phyloP scores from a whole-genome alignment of 2,329 filamentous ascomycete genomes.

The Pseudocercospora ulei region DNA sequence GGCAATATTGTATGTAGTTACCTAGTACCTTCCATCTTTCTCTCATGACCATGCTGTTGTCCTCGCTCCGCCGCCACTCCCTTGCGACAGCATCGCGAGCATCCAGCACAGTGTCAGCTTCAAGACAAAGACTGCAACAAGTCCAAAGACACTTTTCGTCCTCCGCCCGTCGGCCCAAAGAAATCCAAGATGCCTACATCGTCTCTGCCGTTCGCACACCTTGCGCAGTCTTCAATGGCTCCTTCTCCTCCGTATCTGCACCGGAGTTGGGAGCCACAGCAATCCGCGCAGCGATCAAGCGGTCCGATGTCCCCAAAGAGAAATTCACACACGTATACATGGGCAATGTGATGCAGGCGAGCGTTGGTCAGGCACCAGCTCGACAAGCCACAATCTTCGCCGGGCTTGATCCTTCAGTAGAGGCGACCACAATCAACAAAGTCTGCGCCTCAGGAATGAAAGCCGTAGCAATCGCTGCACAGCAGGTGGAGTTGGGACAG shows the following conservation, averaged over 20 bases:
- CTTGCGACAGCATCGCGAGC: conserved; percentile 19
- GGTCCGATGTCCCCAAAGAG: conserved; percentile 69
- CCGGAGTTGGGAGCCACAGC: conserved; percentile 82
- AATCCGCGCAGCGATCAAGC: conserved; percentile 81
- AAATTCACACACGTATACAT: conserved; percentile 92
- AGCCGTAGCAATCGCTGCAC: conserved; percentile 77
- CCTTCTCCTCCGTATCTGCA: conserved; percentile 70
- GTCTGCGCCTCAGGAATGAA: conserved; percentile 95
- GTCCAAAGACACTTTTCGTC: conserved; percentile 42
- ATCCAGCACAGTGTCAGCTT: conserved; percentile 22
- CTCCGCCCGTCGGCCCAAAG: conserved; percentile 44
- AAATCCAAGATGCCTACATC: conserved; percentile 88
- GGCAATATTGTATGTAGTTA: too few relatives aligned
- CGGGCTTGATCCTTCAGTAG: conserved; percentile 67
- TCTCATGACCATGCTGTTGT: conserved; percentile 19
- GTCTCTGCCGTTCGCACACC: conserved; percentile 82
- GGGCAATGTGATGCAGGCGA: conserved; percentile 83
- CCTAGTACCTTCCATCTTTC: conserved; percentile 6
- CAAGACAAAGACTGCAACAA: conserved; percentile 25
- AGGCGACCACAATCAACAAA: conserved; percentile 93
- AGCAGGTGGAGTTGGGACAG: conserved; percentile 87
- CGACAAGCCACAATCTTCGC: conserved; percentile 85
- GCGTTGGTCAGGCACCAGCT: conserved; percentile 79
- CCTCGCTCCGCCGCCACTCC: conserved; percentile 22
- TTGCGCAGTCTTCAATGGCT: conserved; percentile 92